Conservation (phyloP, 116 monocot genomes). For the Cymodocea nodosa region DNA sequence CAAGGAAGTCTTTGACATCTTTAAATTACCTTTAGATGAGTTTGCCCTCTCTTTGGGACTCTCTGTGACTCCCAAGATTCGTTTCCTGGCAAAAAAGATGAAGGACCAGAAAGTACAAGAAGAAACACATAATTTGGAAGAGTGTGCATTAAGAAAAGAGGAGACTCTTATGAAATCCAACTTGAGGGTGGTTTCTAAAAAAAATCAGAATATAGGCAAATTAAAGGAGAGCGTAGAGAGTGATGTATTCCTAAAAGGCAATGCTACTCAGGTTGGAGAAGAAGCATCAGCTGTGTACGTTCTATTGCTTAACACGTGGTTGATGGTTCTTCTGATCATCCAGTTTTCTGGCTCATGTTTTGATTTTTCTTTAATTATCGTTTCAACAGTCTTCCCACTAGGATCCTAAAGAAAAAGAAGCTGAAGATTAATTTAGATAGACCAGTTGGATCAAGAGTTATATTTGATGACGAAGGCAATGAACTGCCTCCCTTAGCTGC, state of each 20-base stretch:
- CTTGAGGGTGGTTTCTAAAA: conserved; percentile 10
- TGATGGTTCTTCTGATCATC: not conserved
- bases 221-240: conserved; percentile 35
- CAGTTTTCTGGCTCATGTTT: not conserved
- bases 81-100: conserved; percentile 41
- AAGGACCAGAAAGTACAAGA: conserved; percentile 13
- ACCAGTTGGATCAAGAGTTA: conserved; percentile 63
- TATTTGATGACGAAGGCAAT: conserved; percentile 80
- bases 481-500: conserved; percentile 65
- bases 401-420: conserved; percentile 63
- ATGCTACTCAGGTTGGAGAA: conserved; percentile 12
- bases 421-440: conserved; percentile 82
- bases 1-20: conserved; percentile 81
- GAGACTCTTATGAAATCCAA: not conserved
- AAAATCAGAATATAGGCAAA: not conserved
- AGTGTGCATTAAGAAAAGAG: not conserved
- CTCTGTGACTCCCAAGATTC: conserved; percentile 51
- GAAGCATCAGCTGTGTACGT: conserved; percentile 27
- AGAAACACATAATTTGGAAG: conserved; percentile 5
- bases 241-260: conserved; percentile 52
- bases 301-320: not conserved
- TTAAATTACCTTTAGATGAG: conserved; percentile 59
- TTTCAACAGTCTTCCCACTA: conserved; percentile 32
- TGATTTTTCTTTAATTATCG: conserved; percentile 1
- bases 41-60: conserved; percentile 74